Percentiles rank a stretch among this genome's conserved stretches.
Evolutionary conservation across 1,139 yeast species (phyloP).

Genomic region (Blastobotrys indianensis): DNA sequence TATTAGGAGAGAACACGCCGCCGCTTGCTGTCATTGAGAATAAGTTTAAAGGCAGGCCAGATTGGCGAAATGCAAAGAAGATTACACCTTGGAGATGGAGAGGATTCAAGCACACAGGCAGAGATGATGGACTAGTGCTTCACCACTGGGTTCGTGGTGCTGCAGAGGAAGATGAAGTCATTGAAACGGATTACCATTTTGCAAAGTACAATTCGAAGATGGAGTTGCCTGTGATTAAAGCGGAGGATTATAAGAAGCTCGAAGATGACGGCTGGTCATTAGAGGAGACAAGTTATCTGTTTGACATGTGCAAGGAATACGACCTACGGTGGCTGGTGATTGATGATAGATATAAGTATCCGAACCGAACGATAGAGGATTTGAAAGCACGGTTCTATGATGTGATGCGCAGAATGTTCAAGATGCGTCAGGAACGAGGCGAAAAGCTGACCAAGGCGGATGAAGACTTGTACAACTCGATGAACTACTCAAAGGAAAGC

Average conservation of each 20-base stretch:
- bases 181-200: conserved; percentile 35
- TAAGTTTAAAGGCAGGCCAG: conserved; percentile 61
- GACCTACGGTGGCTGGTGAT: conserved; percentile 88
- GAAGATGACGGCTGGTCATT: conserved; percentile 54
- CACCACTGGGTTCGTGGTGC: conserved; percentile 88
- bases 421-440: conserved; percentile 38
- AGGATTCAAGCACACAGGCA: conserved; percentile 52
- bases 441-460: conserved; percentile 37
- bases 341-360: conserved; percentile 59
- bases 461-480: conserved; percentile 36
- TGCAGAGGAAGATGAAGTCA: conserved; percentile 38
- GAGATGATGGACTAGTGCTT: conserved; percentile 46
- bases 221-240: conserved; percentile 63
- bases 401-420: conserved; percentile 45
- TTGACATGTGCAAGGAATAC: conserved; percentile 62
- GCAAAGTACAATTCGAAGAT: conserved; percentile 68
- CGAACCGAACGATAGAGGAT: conserved; percentile 56
- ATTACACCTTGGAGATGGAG: conserved; percentile 80
- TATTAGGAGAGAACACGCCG: conserved; percentile 90
- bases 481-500: conserved; percentile 57
- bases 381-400: conserved; percentile 74
- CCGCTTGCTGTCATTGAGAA: conserved; percentile 55
- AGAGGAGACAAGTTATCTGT: conserved; percentile 70
- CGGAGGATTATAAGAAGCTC: conserved; percentile 54
- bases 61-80: conserved; percentile 42